phyloP scores from a whole-genome alignment of 2,329 filamentous ascomycete species.

The Pseudogymnoascus sp. region DNA sequence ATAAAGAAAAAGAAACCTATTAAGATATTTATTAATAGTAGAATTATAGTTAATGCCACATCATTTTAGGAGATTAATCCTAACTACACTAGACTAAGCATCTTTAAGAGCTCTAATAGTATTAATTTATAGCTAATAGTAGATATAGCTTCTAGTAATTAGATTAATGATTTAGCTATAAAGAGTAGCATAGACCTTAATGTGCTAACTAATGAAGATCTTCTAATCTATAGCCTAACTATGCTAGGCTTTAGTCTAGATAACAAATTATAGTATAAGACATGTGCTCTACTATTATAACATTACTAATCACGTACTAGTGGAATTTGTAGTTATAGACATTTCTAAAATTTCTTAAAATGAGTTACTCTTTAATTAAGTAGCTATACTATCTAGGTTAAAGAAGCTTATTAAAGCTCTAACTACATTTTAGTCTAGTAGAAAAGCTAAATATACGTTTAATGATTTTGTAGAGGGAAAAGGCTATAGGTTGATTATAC shows the following conservation, averaged over 20 bases:
- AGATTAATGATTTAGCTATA: background rate
- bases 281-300: background rate
- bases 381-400: background rate
- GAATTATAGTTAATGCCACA: conserved; percentile 25
- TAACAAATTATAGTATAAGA: conserved; percentile 1
- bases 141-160: background rate
- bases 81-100: conserved; percentile 19
- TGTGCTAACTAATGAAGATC: background rate
- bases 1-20: conserved; percentile 22
- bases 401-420: conserved; percentile 8
- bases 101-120: background rate
- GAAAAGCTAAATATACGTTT: background rate
- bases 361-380: background rate
- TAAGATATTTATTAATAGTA: conserved; percentile 18
- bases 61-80: conserved; percentile 23
- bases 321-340: conserved; percentile 7
- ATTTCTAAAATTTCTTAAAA: background rate
- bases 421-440: background rate
- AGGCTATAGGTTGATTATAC: conserved; percentile 6
- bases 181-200: background rate
- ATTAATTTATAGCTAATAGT: background rate
- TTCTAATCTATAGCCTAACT: conserved; percentile 7
- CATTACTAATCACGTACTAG: background rate
- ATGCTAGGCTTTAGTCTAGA: conserved; percentile 1
- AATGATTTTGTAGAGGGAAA: conserved; percentile 9